A percentile compares a stretch with the other conserved stretches of the same genome.
phyloP scores from a whole-genome alignment of 345 rosid species.

The Acer yangbiense region DNA sequence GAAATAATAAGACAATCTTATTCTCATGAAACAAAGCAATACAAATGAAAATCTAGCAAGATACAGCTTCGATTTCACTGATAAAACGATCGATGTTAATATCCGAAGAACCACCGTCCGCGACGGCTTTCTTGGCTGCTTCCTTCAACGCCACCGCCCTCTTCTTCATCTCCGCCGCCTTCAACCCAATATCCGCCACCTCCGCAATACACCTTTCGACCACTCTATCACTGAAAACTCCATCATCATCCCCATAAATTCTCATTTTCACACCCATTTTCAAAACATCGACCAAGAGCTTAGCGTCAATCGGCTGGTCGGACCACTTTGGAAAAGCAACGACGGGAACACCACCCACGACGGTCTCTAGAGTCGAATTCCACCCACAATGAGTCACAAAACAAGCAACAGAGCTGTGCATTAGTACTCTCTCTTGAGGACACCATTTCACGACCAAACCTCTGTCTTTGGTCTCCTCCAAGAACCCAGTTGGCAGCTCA shows the following conservation, averaged over 20 bases:
- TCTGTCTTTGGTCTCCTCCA: constrained; percentile 33
- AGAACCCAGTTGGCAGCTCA: constrained; percentile 23
- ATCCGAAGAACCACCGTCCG: constrained; percentile 46
- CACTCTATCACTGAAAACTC: constrained; percentile 30
- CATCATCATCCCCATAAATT: constrained; percentile 29
- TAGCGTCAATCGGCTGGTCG: constrained; percentile 45
- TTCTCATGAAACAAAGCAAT: no score
- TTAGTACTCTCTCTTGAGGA: constrained; percentile 50
- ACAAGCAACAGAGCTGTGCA: constrained; percentile 45
- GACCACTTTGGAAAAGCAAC: constrained; percentile 53
- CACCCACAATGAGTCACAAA: constrained; percentile 64
- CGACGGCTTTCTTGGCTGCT: constrained; percentile 38
- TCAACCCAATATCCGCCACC: constrained; percentile 25
- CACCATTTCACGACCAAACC: constrained; percentile 55
- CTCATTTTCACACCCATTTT: constrained; percentile 48
- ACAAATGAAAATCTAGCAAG: neutral
- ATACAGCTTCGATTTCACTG: constrained; percentile 25
- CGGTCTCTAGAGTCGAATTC: constrained; percentile 58
- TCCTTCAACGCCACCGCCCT: constrained; percentile 40
- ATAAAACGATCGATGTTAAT: constrained; percentile 39
- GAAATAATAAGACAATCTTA: no score
- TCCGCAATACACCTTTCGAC: constrained; percentile 51
- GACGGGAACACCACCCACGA: constrained; percentile 52
- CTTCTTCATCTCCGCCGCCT: constrained; percentile 37
- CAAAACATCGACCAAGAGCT: constrained; percentile 48